Conservation (phyloP, 2,329 filamentous ascomycete species). For the Pseudogymnoascus sp. region DNA sequence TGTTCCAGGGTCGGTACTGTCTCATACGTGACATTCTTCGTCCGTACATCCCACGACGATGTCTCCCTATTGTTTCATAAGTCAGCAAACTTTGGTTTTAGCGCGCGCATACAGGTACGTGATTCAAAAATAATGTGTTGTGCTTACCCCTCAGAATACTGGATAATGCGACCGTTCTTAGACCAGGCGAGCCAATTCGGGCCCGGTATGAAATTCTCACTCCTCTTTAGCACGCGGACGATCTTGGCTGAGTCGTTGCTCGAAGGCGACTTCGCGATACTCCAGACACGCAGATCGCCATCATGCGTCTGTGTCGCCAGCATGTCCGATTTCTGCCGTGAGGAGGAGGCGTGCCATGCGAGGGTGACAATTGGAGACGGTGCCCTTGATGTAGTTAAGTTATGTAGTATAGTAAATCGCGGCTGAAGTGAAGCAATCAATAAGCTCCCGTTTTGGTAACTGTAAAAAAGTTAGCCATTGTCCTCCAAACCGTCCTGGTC, state of each 20-base stretch:
- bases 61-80: conserved; percentile 56
- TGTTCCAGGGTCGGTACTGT: conserved; percentile 76
- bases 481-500: background rate
- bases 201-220: conserved; percentile 62
- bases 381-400: conserved; percentile 70
- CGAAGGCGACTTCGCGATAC: conserved; percentile 72
- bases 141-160: conserved; percentile 81
- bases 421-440: conserved; percentile 83
- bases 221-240: conserved; percentile 75
- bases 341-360: conserved; percentile 92
- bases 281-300: conserved; percentile 92
- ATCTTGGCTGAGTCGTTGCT: conserved; percentile 72
- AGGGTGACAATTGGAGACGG: conserved; percentile 83
- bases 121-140: conserved; percentile 13
- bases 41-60: conserved; percentile 91
- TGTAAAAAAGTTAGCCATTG: conserved; percentile 30
- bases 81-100: conserved; percentile 38
- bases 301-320: conserved; percentile 85
- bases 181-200: conserved; percentile 98
- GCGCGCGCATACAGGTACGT: conserved; percentile 38
- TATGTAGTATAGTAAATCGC: conserved; percentile 88
- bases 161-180: conserved; percentile 91
- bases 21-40: conserved; percentile 92
- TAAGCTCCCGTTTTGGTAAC: conserved; percentile 91
- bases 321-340: conserved; percentile 96